A percentile compares a stretch with the other conserved stretches of the same genome.
Evolutionary conservation across 768 basidiomycete species (phyloP).

Genomic region (Coprinellus aureogranulatus): DNA sequence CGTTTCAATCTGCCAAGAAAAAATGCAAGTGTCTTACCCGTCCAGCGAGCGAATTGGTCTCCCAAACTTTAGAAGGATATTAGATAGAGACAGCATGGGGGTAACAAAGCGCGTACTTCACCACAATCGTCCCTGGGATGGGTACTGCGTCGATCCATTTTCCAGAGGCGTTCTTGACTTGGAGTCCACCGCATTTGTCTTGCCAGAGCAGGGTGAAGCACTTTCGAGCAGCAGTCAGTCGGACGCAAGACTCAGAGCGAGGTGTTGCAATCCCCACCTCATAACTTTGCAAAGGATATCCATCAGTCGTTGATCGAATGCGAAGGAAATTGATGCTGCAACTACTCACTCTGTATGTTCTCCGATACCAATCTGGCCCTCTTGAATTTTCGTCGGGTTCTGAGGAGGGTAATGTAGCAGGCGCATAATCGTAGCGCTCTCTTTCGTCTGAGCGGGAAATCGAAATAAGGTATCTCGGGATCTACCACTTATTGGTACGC

Average conservation of each 20-base stretch:
- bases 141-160: slow-evolving; percentile 82
- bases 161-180: slow-evolving; percentile 56
- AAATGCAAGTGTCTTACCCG: slow-evolving; percentile 77
- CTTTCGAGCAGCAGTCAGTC: slow-evolving; percentile 40
- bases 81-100: too few relatives aligned
- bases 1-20: too few relatives aligned
- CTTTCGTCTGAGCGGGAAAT: slow-evolving; percentile 48
- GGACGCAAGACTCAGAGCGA: too few relatives aligned
- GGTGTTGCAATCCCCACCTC: too few relatives aligned
- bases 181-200: slow-evolving; percentile 46
- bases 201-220: slow-evolving; percentile 90
- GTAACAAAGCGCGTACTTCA: slow-evolving; percentile 63
- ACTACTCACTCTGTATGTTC: slow-evolving; percentile 76
- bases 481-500: slow-evolving; percentile 9
- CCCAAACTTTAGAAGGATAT: too few relatives aligned
- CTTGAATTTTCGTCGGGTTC: slow-evolving; percentile 47
- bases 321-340: slow-evolving; percentile 1
- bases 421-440: slow-evolving; percentile 82
- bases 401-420: slow-evolving; percentile 87
- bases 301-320: neutral
- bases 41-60: slow-evolving; percentile 88
- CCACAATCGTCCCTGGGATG: slow-evolving; percentile 75
- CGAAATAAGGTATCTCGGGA: too few relatives aligned
- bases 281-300: slow-evolving; percentile 46
- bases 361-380: slow-evolving; percentile 76